Evolutionary conservation across 192 early-diverging fungal species (phyloP).

Genomic region (Phycomyces nitens): DNA sequence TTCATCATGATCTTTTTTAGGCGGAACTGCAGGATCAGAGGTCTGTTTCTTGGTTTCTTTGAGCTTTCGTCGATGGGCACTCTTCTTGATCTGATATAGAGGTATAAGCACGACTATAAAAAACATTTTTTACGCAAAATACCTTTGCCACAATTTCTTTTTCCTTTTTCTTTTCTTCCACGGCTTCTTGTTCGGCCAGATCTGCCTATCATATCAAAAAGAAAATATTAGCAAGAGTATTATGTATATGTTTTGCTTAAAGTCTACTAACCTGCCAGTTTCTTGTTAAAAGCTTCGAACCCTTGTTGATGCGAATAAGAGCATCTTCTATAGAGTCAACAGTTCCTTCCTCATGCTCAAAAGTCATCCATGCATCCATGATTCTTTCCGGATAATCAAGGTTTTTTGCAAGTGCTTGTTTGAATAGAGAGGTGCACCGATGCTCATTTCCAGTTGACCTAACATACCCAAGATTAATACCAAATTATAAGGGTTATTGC

Average conservation of each 20-base stretch:
- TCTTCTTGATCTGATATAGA: background rate
- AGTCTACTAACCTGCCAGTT: slow-evolving; percentile 17
- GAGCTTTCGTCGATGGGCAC: background rate
- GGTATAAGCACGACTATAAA: background rate
- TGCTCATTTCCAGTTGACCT: slow-evolving; percentile 19
- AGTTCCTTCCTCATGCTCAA: slow-evolving; percentile 36
- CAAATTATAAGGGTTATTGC: background rate
- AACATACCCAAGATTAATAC: background rate
- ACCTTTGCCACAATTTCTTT: background rate
- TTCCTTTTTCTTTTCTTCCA: slow-evolving; percentile 8
- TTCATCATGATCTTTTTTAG: background rate
- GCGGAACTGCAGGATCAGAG: background rate
- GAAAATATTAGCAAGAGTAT: background rate
- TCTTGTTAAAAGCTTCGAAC: slow-evolving; percentile 4
- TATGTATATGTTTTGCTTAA: background rate
- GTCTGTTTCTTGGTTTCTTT: background rate
- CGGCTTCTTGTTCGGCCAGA: slow-evolving; percentile 5
- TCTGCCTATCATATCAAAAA: background rate
- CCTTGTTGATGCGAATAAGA: slow-evolving; percentile 18
- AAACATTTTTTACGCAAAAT: background rate
- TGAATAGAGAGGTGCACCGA: slow-evolving; percentile 22
- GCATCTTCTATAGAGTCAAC: slow-evolving; percentile 18
- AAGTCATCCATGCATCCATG: slow-evolving; percentile 31
- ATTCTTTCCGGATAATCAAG: slow-evolving; percentile 40
- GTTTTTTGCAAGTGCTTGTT: slow-evolving; percentile 23